Evolutionary conservation across 805 yeast genomes (phyloP), one percentile per base, ranked within the genome.

Genomic region (Kockiozyma suomiensis): DNA sequence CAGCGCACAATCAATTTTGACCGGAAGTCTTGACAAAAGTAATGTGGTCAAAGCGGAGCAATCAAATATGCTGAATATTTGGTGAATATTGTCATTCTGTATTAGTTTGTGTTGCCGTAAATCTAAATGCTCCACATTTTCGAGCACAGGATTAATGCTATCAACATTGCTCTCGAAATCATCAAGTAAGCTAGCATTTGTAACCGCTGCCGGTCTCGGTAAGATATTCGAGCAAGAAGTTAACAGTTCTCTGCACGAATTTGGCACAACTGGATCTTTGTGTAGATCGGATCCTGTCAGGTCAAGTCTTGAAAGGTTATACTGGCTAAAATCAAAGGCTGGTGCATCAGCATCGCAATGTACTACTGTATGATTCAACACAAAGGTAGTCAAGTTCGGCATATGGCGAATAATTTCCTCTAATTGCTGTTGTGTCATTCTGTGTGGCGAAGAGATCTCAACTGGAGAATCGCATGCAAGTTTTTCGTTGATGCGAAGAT

Each of bases 401-500:
- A 51, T 51, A 26, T 41, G 33, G 3, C 21, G 41, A 30, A 42
- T 25, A 10, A 41, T n/a, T 8, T 15, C n/a, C 13, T 51, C 28
- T n/a, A 51, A 23, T 30, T 51, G 56, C 7, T 32, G 28, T 19
- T 15, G 40, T 17, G 13, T 35, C 51, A 48, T 48, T 21, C 23
- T 19, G n/a, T 51, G 49, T 13, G 32, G 41, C 33, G 40, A 26
- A 17, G 21, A 26, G 10, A 21, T 38, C 13, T 33, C 12, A 13
- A 23, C 53, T 19, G 26, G 28, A 23, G 37, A 50, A 13, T 42
- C 48, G 25, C 55, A 38, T 12, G 48, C 41, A 32, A 42, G 43
- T 37, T 32, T 19, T 26, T 48, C 58, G 23, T 55, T 55, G 4
- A 55, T 40, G 5, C 59, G 48, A n/a, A 55, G 30, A 26, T 55